phyloP scores from a whole-genome alignment of 2,329 filamentous ascomycete species.

The Aureobasidium uvarum region DNA sequence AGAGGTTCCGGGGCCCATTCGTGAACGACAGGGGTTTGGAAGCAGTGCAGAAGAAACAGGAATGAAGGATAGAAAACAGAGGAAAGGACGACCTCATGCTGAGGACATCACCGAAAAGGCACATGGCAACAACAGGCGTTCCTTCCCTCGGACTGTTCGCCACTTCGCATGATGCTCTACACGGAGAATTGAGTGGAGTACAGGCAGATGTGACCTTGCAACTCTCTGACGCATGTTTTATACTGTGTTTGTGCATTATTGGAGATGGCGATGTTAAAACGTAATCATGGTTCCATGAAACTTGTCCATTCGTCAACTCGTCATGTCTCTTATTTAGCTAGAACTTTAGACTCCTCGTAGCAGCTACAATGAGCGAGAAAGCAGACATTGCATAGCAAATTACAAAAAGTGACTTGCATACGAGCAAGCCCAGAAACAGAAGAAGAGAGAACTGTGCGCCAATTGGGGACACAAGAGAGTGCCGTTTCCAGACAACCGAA shows the following conservation, averaged over 20 bases:
- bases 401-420: not conserved
- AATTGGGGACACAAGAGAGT: not conserved
- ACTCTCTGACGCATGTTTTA: not conserved
- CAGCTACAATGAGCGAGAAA: not conserved
- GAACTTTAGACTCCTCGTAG: not conserved
- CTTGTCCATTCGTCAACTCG: not conserved
- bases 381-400: not conserved
- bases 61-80: not conserved
- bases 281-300: too few relatives aligned
- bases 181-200: not conserved
- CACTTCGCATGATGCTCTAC: not conserved
- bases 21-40: too few relatives aligned
- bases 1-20: too few relatives aligned
- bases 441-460: not conserved
- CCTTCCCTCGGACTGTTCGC: not conserved
- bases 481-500: not conserved
- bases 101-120: not conserved
- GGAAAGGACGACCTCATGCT: not conserved
- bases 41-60: too few relatives aligned
- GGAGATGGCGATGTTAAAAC: not conserved
- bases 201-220: not conserved
- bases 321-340: not conserved
- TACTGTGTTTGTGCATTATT: not conserved
- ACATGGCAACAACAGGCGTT: not conserved
- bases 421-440: not conserved